A percentile compares a stretch with the other conserved stretches of the same genome.
phyloP scores from a whole-genome alignment of 2,329 filamentous ascomycete species.

The Colletotrichum lini region DNA sequence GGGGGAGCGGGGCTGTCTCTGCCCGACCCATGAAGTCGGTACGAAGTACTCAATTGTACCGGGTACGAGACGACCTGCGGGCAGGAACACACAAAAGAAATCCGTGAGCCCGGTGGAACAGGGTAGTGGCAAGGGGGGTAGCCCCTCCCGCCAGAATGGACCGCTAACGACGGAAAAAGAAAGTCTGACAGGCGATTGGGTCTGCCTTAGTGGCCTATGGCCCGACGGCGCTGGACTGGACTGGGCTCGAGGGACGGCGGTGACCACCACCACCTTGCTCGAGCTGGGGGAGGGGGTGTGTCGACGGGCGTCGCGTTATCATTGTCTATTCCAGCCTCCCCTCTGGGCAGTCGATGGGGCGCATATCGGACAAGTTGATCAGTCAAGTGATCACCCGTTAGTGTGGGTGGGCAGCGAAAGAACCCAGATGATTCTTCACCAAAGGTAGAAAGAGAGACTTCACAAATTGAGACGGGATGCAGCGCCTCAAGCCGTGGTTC shows the following conservation, averaged over 20 bases:
- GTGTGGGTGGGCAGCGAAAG: conserved; percentile 35
- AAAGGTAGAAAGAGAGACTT: not conserved
- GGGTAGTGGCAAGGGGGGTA: conserved; percentile 8
- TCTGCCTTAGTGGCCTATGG: conserved; percentile 34
- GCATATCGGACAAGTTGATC: conserved; percentile 25
- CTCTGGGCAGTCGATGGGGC: conserved; percentile 30
- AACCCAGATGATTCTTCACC: conserved; percentile 32
- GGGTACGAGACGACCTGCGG: conserved; percentile 20
- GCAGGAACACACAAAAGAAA: conserved; percentile 27
- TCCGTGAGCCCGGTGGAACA: conserved; percentile 38
- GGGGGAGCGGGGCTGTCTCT: conserved; percentile 40
- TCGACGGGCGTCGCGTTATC: conserved; percentile 18
- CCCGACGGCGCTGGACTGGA: conserved; percentile 33
- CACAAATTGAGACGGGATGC: conserved; percentile 11
- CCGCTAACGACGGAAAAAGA: conserved; percentile 44
- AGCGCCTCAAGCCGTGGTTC: not conserved
- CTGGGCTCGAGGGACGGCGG: conserved; percentile 24
- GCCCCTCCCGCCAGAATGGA: conserved; percentile 43
- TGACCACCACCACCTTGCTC: conserved; percentile 12
- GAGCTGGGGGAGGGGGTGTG: not conserved
- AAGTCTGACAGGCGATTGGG: conserved; percentile 42
- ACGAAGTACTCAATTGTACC: conserved; percentile 31
- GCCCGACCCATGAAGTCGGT: conserved; percentile 40
- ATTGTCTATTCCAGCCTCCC: conserved; percentile 10
- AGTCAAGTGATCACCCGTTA: conserved; percentile 39